Evolutionary conservation across 164 flowering plant genomes (phyloP).

Genomic region (Tetrastigma voinierianum): DNA sequence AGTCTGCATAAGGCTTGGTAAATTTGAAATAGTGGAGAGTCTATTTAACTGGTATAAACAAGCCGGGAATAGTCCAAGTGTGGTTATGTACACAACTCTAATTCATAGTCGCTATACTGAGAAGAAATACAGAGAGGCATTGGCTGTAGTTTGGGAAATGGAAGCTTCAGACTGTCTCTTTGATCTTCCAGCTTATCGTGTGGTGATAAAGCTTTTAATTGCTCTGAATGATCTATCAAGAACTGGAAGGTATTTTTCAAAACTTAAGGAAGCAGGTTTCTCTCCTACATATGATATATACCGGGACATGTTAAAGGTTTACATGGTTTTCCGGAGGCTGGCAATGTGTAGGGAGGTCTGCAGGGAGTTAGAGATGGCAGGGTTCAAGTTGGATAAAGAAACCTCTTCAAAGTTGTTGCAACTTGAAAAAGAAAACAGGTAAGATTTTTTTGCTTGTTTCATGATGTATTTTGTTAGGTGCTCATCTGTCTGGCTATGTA

Average conservation of each 20-base stretch:
- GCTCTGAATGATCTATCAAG: slow-evolving; percentile 72
- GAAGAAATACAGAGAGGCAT: slow-evolving; percentile 66
- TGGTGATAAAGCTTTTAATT: slow-evolving; percentile 68
- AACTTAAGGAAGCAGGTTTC: slow-evolving; percentile 81
- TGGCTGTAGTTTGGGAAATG: slow-evolving; percentile 88
- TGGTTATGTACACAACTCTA: slow-evolving; percentile 89
- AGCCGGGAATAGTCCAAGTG: slow-evolving; percentile 50
- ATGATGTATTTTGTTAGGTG: no score
- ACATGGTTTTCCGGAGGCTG: slow-evolving; percentile 57
- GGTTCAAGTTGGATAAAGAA: slow-evolving; percentile 60
- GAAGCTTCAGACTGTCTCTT: slow-evolving; percentile 59
- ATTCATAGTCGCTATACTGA: slow-evolving; percentile 65
- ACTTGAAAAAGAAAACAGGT: slow-evolving; percentile 24
- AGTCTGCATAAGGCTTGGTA: slow-evolving; percentile 58
- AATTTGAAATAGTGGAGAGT: slow-evolving; percentile 68
- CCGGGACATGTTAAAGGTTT: slow-evolving; percentile 54
- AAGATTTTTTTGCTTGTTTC: neutral
- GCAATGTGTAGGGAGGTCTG: slow-evolving; percentile 71
- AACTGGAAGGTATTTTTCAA: slow-evolving; percentile 66
- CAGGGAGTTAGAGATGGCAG: slow-evolving; percentile 72
- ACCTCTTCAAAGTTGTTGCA: slow-evolving; percentile 28
- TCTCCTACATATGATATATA: slow-evolving; percentile 76
- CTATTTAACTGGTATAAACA: slow-evolving; percentile 68
- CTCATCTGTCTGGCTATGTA: no score
- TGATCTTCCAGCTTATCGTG: slow-evolving; percentile 90